Conservation (phyloP, 129 eudicot species). For the Deinandra increscens region DNA sequence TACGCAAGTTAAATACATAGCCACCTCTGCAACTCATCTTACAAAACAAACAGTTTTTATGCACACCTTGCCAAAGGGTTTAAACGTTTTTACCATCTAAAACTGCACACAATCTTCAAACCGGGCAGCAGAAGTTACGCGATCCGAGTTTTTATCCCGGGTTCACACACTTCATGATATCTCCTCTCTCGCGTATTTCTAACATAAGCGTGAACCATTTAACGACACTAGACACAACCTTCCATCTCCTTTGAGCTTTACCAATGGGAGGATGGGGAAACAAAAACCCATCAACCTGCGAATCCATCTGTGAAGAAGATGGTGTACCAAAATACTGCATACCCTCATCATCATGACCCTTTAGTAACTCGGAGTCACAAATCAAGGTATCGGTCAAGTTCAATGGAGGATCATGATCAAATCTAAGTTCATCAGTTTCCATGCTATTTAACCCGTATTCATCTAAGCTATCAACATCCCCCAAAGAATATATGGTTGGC, state of each 20-base stretch:
- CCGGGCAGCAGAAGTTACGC: slow-evolving; percentile 34
- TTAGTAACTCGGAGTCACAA: slow-evolving; percentile 40
- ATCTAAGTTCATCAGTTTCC: slow-evolving; percentile 43
- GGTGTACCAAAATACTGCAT: slow-evolving; percentile 44
- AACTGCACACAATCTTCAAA: slow-evolving; percentile 32
- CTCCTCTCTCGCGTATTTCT: slow-evolving; percentile 39
- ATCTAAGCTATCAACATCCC: slow-evolving; percentile 36
- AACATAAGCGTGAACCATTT: slow-evolving; percentile 44
- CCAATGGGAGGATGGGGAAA: slow-evolving; percentile 37
- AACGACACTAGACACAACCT: slow-evolving; percentile 47
- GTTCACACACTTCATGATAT: slow-evolving; percentile 17
- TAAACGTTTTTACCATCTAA: slow-evolving; percentile 30
- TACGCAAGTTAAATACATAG: neutral
- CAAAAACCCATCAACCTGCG: slow-evolving; percentile 48
- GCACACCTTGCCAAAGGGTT: slow-evolving; percentile 18
- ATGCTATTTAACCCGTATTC: slow-evolving; percentile 47
- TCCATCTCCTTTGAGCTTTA: slow-evolving; percentile 70
- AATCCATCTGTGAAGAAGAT: slow-evolving; percentile 35
- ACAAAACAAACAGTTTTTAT: slow-evolving; percentile 25
- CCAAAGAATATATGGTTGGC: slow-evolving; percentile 47
- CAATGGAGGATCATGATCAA: slow-evolving; percentile 46
- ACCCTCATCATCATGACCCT: slow-evolving; percentile 35
- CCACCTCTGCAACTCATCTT: slow-evolving; percentile 4
- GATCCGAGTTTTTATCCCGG: slow-evolving; percentile 20
- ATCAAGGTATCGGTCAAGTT: slow-evolving; percentile 35